Percentiles rank a stretch among this genome's conserved stretches.
These are phyloP conservation scores for Saksenaea oblongispora DNA, from an alignment of 371 early-diverging fungal genomes.

Conservation along the genomic window DNA sequence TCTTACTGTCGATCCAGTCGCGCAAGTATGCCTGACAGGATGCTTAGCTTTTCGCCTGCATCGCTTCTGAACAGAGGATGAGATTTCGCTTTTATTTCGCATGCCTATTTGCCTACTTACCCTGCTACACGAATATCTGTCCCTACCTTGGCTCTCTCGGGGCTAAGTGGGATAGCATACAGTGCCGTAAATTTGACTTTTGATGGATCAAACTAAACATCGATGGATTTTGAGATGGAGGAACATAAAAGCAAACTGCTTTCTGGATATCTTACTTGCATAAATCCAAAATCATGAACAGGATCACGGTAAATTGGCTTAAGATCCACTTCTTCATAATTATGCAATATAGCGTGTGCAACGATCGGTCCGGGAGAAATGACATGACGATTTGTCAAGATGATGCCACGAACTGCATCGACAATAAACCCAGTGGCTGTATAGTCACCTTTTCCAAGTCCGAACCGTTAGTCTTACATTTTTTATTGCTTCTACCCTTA, in stretches of 20 bases:
- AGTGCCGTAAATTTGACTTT: constrained; percentile 77
- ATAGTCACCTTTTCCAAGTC: constrained; percentile 31
- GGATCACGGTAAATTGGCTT: constrained; percentile 80
- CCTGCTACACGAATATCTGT: constrained; percentile 84
- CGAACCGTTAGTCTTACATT: neutral
- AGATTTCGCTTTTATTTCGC: neutral
- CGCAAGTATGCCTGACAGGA: constrained; percentile 71
- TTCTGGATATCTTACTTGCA: constrained; percentile 47
- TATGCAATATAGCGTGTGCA: constrained; percentile 77
- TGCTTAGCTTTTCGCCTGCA: constrained; percentile 30
- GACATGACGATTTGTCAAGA: constrained; percentile 91
- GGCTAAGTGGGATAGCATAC: constrained; percentile 70
- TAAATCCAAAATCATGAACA: constrained; percentile 91
- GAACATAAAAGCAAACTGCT: neutral
- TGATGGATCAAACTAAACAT: constrained; percentile 66
- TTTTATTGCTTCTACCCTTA: constrained; percentile 22
- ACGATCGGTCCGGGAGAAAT: constrained; percentile 86
- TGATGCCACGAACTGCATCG: constrained; percentile 77
- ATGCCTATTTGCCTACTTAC: constrained; percentile 9
- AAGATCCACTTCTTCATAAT: constrained; percentile 88
- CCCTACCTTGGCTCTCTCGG: constrained; percentile 77
- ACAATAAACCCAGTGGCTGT: constrained; percentile 94
- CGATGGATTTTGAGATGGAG: neutral
- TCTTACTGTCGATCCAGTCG: constrained; percentile 69
- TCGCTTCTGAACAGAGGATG: constrained; percentile 9